phyloP scores from a whole-genome alignment of 2,329 filamentous ascomycete genomes.

The Talaromyces verruculosus region DNA sequence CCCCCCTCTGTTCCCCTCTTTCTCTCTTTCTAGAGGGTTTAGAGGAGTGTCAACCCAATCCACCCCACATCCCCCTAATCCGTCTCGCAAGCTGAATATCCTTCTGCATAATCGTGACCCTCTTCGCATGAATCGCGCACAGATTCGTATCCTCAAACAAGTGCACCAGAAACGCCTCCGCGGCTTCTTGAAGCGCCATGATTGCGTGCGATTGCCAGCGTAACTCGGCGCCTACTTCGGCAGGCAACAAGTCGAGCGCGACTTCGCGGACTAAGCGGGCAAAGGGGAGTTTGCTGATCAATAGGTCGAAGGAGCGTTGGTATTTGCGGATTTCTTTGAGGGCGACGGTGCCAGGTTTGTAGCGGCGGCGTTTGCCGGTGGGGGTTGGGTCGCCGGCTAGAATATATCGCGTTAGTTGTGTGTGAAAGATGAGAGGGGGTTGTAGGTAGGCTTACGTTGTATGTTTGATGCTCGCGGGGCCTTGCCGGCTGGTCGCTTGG shows the following conservation, averaged over 20 bases:
- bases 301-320: constrained; percentile 83
- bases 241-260: constrained; percentile 58
- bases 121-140: constrained; percentile 93
- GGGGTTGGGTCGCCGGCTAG: constrained; percentile 73
- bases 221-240: constrained; percentile 64
- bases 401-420: constrained; percentile 15
- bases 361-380: constrained; percentile 60
- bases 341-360: constrained; percentile 78
- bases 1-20: neutral
- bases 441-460: constrained; percentile 36
- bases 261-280: constrained; percentile 53
- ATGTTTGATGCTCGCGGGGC: constrained; percentile 31
- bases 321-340: constrained; percentile 89
- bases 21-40: no score
- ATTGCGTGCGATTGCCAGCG: constrained; percentile 97
- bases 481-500: constrained; percentile 13
- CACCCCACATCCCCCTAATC: constrained; percentile 76
- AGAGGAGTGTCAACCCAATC: constrained; percentile 45
- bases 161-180: constrained; percentile 94
- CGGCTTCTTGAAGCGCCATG: constrained; percentile 86
- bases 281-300: constrained; percentile 64
- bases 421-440: neutral
- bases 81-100: constrained; percentile 89
- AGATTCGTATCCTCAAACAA: constrained; percentile 96
- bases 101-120: constrained; percentile 97